phyloP scores from a whole-genome alignment of 495 filamentous ascomycete genomes.

The Recurvomyces mirabilis region DNA sequence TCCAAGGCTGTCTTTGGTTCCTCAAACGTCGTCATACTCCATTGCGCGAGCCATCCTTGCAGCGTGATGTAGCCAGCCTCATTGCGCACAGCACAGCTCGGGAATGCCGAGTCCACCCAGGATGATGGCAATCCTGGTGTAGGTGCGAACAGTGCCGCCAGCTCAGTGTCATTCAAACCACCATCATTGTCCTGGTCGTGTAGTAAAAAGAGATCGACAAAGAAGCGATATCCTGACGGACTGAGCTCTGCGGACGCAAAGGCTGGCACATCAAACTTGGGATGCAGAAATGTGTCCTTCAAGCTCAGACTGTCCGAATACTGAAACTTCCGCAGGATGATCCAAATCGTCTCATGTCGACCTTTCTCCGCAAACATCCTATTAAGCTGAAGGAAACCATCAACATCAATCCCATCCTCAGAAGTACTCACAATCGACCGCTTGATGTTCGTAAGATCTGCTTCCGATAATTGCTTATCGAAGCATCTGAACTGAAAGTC shows the following conservation, averaged over 20 bases:
- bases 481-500: slow-evolving; percentile 89
- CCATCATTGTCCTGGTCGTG: slow-evolving; percentile 98
- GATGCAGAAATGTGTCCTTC: slow-evolving; percentile 82
- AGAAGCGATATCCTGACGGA: slow-evolving; percentile 90
- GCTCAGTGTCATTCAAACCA: slow-evolving; percentile 73
- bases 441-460: slow-evolving; percentile 84
- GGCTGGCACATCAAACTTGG: slow-evolving; percentile 84
- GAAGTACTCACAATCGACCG: slow-evolving; percentile 57
- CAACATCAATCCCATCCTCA: slow-evolving; percentile 59
- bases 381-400: slow-evolving; percentile 78
- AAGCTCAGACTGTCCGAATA: slow-evolving; percentile 90
- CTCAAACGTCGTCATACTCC: slow-evolving; percentile 98
- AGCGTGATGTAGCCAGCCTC: slow-evolving; percentile 92
- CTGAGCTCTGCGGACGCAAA: slow-evolving; percentile 88
- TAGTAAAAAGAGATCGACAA: slow-evolving; percentile 87
- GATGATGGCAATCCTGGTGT: slow-evolving; percentile 78
- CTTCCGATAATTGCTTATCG: slow-evolving; percentile 63
- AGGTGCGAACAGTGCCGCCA: slow-evolving; percentile 79
- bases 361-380: slow-evolving; percentile 95
- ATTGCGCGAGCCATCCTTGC: slow-evolving; percentile 96
- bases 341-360: slow-evolving; percentile 97
- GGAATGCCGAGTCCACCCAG: slow-evolving; percentile 79
- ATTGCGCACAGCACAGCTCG: slow-evolving; percentile 85
- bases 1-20: slow-evolving; percentile 89
- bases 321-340: slow-evolving; percentile 87